Percentiles rank a stretch among this genome's conserved stretches.
phyloP scores from a whole-genome alignment of 805 yeast genomes.

The Wickerhamiella bombiphila region DNA sequence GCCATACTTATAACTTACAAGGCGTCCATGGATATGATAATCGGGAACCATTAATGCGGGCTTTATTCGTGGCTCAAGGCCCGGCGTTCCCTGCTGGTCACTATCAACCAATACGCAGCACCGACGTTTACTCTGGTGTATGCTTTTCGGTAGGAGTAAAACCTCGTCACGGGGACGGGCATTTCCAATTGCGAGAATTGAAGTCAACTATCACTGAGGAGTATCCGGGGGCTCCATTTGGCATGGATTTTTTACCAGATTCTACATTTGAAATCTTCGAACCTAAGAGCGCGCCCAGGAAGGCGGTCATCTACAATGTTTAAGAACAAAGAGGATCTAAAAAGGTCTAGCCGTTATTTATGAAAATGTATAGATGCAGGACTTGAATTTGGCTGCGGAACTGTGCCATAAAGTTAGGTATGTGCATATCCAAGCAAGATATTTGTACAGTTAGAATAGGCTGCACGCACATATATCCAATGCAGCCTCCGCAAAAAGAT shows the following conservation, averaged over 20 bases:
- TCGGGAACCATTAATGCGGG: conserved; percentile 65
- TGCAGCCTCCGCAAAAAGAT: too few species aligned
- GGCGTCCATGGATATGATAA: conserved; percentile 84
- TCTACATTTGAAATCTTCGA: conserved; percentile 21
- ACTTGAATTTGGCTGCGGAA: too few species aligned
- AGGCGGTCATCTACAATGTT: too few species aligned
- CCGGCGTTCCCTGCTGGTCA: conserved; percentile 45
- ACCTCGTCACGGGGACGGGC: conserved; percentile 45
- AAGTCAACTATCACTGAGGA: conserved; percentile 18
- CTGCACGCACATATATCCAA: too few species aligned
- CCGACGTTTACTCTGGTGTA: conserved; percentile 57
- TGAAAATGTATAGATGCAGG: too few species aligned
- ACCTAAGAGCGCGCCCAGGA: too few species aligned
- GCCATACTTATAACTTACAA: conserved; percentile 38
- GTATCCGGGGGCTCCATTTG: conserved; percentile 24
- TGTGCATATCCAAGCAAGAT: too few species aligned
- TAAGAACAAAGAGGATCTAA: too few species aligned
- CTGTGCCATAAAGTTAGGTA: too few species aligned
- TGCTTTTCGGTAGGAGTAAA: conserved; percentile 44
- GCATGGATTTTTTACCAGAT: conserved; percentile 16
- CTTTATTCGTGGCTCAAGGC: conserved; percentile 65
- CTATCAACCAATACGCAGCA: conserved; percentile 53
- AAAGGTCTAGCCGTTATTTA: too few species aligned
- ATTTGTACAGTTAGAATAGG: too few species aligned
- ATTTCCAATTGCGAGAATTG: conserved; percentile 15